Percentiles rank a stretch among this genome's conserved stretches.
These are phyloP conservation scores for Eucalyptus camaldulensis DNA, from an alignment of 345 rosid genomes.

Conservation along the genomic window DNA sequence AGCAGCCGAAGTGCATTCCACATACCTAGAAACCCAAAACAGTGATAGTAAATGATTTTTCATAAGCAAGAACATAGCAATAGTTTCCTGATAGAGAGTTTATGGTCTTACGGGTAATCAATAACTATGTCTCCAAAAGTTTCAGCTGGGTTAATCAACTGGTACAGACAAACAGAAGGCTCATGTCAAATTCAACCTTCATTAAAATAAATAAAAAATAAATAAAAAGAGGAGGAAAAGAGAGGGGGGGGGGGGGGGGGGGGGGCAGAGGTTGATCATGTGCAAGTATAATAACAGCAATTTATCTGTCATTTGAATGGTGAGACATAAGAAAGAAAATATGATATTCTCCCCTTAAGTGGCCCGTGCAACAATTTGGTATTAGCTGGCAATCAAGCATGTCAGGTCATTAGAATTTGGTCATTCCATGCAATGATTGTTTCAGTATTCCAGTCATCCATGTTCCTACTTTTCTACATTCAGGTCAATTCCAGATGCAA, in stretches of 20 bases:
- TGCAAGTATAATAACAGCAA: not conserved
- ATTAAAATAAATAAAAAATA: not conserved
- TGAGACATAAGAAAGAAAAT: not conserved
- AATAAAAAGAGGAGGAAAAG: not conserved
- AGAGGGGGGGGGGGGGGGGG: too few relatives aligned
- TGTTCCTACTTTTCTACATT: not conserved
- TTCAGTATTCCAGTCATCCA: not conserved
- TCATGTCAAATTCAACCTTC: not conserved
- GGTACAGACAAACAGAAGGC: slow-evolving; percentile 3
- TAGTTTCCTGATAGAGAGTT: not conserved
- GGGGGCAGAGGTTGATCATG: not conserved
- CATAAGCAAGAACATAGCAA: not conserved
- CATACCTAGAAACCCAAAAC: slow-evolving; percentile 37
- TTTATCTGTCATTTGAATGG: not conserved
- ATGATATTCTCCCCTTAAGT: not conserved
- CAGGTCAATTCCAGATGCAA: not conserved
- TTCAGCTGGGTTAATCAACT: slow-evolving; percentile 96
- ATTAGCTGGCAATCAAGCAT: not conserved
- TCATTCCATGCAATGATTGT: not conserved
- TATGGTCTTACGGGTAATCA: slow-evolving; percentile 80
- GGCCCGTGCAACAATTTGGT: not conserved
- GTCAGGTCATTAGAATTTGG: not conserved
- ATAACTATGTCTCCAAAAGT: slow-evolving; percentile 97
- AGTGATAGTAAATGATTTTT: not conserved
- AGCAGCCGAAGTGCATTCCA: slow-evolving; percentile 93